Evolutionary conservation across 768 basidiomycete species (phyloP), one percentile per base, ranked within the genome.

Genomic region (Tephrocybe rancida): DNA sequence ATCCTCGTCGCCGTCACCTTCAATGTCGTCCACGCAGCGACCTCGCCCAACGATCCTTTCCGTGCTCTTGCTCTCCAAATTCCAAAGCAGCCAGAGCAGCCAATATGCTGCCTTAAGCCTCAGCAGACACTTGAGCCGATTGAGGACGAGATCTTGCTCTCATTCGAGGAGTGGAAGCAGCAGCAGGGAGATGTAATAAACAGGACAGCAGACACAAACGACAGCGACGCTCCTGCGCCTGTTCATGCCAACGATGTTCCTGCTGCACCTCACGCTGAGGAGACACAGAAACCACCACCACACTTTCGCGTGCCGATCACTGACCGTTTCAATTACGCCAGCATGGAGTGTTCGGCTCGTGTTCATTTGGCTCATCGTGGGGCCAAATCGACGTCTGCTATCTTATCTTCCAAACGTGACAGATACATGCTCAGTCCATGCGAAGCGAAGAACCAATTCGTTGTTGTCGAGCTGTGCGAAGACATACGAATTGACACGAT

Each of bases 361-460:
- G 87, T 98, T 22, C 95, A 96, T 70, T 81, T 80, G 7, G 77
- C 93, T 0, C 94, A 96, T 66, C 80, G 83, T 25, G 80, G 81
- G 2, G 88, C 94, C 27, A 94, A 94, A 64, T 92, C 90, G 1
- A 73, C 92, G 0, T 84, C 87, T 0, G 82, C 90, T 1, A 90
- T 99, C 50, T 80, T 99, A 8, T 88, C 90, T 25, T 87, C 85
- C 27, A 95, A 94, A 71, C 89, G 88, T 66, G 96, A 98, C 70
- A 76, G 86, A 59, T 98, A 98, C 77, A 96, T 98, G 97, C 87
- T 98, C 61, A 92, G 89, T 50, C 96, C 95, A 0, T 99, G 97
- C 64, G 75, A 79, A 26, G 70, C 75, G 3, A 70, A 75, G 56
- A 67, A 73, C 5, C 86, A 90, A 60, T 98, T 87, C 70, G 88